Conservation (phyloP, 2,329 filamentous ascomycete genomes). For the Penicillium sclerotigenum region DNA sequence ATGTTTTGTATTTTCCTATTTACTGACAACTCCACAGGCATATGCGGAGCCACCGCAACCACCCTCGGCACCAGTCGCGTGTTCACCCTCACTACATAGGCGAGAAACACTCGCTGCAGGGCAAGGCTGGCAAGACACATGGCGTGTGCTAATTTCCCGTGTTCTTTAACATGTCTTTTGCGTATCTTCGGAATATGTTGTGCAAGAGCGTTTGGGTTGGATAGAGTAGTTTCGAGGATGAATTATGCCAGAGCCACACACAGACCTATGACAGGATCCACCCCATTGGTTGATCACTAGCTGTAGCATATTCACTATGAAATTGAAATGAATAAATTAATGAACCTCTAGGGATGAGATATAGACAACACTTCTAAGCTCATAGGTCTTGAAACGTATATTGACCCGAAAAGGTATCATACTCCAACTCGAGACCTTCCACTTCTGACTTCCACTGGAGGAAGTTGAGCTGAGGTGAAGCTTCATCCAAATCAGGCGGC, state of each 20-base stretch:
- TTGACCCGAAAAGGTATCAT: too few relatives aligned
- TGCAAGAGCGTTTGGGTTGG: background rate
- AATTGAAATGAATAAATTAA: background rate
- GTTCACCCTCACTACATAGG: slow-evolving; percentile 56
- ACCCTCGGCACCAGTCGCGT: slow-evolving; percentile 51
- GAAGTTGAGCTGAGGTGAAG: too few relatives aligned
- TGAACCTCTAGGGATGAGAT: too few relatives aligned
- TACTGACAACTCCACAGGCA: slow-evolving; percentile 32
- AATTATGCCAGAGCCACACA: background rate
- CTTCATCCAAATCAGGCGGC: too few relatives aligned
- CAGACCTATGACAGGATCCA: background rate
- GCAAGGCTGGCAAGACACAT: slow-evolving; percentile 87
- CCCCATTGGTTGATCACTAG: background rate
- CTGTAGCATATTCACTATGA: background rate
- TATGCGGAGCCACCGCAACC: slow-evolving; percentile 56
- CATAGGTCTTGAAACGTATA: too few relatives aligned
- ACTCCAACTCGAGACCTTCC: too few relatives aligned
- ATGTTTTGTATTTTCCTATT: background rate
- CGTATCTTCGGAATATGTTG: background rate
- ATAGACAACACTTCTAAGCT: too few relatives aligned
- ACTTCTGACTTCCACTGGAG: too few relatives aligned
- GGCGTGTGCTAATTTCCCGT: slow-evolving; percentile 64
- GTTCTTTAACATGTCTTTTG: background rate
- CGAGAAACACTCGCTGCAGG: slow-evolving; percentile 83
- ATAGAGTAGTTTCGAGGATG: background rate